Evolutionary conservation across 805 yeast species (phyloP), one percentile per base, ranked within the genome.

Genomic region (Spathaspora hagerdaliae): DNA sequence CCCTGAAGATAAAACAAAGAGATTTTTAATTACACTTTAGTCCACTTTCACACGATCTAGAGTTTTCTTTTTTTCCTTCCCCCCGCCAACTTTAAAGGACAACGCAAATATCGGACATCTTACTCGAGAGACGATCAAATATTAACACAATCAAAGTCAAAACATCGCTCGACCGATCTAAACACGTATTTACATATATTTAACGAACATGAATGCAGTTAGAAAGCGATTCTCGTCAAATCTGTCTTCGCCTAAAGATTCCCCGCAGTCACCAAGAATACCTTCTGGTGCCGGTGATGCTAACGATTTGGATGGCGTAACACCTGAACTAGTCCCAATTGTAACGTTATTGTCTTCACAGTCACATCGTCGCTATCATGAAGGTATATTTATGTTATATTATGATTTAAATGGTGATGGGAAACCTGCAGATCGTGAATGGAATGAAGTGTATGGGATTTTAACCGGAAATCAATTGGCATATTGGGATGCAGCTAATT

Each of bases 371-470:
- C 75, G 88, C 39, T 87, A 87, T 63, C 73, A 76, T 50, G 94
- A 85, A 54, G 94, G 92, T 44, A 79, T 83, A 2, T 81, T 87
- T 57, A 79, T 85, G 85, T 64, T 87, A 7, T 69, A 85, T 49
- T 81, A 83, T 54, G 92, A 86, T 54, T 68, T 87, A 54, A 82
- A 83, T 57, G 79, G 87, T 26, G 96, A 92, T 53, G 99, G 99
- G 7, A 78, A 83, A 45, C 91, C 96, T 0, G 82, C 85, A 0
- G 87, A 84, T 41, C 74, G 97, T 39, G 76, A 77, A 56, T 94
- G 99, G 99, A 75, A 77, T 44, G 97, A 94, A 66, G 96, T 91
- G 24, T 94, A 87, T 62, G 98, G 96, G 38, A 88, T 87, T 12
- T 71, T 94, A 36, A 81, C 88, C 4, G 99, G 99, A 15, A 87